Evolutionary conservation across 805 yeast species (phyloP).

Genomic region (Kazachstania bromeliacearum): DNA sequence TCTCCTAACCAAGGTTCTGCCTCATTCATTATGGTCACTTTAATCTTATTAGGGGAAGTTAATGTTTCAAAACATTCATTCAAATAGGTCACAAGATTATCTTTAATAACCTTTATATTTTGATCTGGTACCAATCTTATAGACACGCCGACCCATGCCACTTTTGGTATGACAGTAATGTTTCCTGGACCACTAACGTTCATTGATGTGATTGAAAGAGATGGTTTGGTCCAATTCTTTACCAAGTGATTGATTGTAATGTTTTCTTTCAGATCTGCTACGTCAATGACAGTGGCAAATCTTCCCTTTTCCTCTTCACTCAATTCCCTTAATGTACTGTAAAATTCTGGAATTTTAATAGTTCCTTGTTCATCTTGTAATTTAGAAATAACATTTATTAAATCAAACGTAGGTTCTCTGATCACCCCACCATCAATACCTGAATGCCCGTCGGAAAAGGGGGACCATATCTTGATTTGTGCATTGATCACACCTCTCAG

Average conservation of each 20-base stretch:
- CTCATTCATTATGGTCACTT: conserved; percentile 59
- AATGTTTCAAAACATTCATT: conserved; percentile 39
- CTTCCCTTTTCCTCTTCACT: conserved; percentile 47
- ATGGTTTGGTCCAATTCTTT: conserved; percentile 84
- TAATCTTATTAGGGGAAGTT: conserved; percentile 51
- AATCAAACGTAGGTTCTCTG: conserved; percentile 82
- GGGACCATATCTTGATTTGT: conserved; percentile 58
- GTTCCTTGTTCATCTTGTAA: conserved; percentile 48
- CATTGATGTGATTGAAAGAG: conserved; percentile 76
- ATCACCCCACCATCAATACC: conserved; percentile 94
- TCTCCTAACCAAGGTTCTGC: conserved; percentile 98
- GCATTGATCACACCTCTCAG: conserved; percentile 84
- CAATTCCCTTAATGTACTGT: conserved; percentile 54
- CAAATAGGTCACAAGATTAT: conserved; percentile 39
- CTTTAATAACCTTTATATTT: conserved; percentile 49
- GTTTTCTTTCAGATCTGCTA: conserved; percentile 25
- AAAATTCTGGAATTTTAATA: conserved; percentile 59
- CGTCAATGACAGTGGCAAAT: conserved; percentile 50
- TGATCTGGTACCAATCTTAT: conserved; percentile 88
- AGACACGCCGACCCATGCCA: conserved; percentile 68
- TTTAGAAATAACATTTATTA: conserved; percentile 60
- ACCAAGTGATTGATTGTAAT: conserved; percentile 43
- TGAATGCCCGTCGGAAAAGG: conserved; percentile 82
- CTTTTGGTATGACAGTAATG: conserved; percentile 79
- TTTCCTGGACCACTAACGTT: conserved; percentile 86